Base-by-base conservation (phyloP, 2,329 filamentous ascomycete genomes). In the Xylariaceae sp. region DNA sequence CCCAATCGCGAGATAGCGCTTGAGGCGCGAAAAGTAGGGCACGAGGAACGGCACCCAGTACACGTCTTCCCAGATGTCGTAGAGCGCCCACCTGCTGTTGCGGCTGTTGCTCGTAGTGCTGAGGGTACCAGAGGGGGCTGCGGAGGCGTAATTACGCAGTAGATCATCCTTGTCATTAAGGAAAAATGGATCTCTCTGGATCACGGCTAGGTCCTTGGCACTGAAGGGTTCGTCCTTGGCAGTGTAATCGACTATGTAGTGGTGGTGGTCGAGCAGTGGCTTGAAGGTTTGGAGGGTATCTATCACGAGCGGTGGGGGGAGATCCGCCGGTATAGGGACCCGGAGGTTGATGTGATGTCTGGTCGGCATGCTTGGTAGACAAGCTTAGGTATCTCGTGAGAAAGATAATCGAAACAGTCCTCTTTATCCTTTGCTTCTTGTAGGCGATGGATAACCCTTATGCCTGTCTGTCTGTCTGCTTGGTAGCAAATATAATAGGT, bases 21-120 rank as follows among this genome's bases (percentile, higher is more conserved):
- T 58, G 5, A 58, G 30, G n/a, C 51, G 55, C 35, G 55, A 58
- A 43, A 51, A 58, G 21, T 51, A 58, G 4, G 55, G 55, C 10
- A 58, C 15, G 4, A 58, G 15, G 43, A 52, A 48, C n/a, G 51
- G 55, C 10, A 58, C 51, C 42, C 39, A 58, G 52, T 51, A 55
- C 30, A 55, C 52, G 33, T 58, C 55, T 37, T 58, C 42, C 42
- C 43, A 58, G 37, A 55, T 43, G 23, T 58, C 48, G 39, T 39
- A 52, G 23, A 55, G 6, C 52, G 50, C 46, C 55, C 55, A 58
- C 8, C 30, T 33, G 6, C 47, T 37, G 18, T 24, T 16, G 2
- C 7, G 21, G 16, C 30, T 27, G 4, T 23, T 11, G 37, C 16
- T 13, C 18, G 20, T 13, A 18, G 11, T 9, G 35, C 15, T 13